Evolutionary conservation across 805 yeast species (phyloP).

Genomic region (Lipomyces yamadae): DNA sequence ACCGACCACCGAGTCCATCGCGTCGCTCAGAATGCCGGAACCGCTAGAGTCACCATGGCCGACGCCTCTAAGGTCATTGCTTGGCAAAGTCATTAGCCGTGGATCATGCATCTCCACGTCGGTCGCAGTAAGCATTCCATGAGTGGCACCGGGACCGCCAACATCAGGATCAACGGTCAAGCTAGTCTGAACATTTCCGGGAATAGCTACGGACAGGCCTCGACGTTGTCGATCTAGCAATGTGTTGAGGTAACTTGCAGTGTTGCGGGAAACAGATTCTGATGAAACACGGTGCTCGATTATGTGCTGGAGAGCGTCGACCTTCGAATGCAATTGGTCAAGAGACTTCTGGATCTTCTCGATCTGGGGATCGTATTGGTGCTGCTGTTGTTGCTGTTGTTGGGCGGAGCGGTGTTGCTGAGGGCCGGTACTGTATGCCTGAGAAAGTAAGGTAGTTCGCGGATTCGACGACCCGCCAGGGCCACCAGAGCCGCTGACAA

Average conservation of each 20-base stretch:
- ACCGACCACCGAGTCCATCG: constrained; percentile 12
- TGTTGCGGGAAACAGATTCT: constrained; percentile 16
- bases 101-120: constrained; percentile 36
- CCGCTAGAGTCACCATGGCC: constrained; percentile 3
- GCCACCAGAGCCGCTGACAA: constrained; percentile 15
- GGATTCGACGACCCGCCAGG: constrained; percentile 20
- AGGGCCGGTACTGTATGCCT: constrained; percentile 13
- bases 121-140: constrained; percentile 15
- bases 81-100: constrained; percentile 24
- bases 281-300: constrained; percentile 28
- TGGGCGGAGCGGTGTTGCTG: constrained; percentile 36
- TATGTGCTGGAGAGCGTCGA: constrained; percentile 40
- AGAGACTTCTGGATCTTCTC: constrained; percentile 36
- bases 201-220: constrained; percentile 3
- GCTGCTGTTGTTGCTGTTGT: constrained; percentile 44
- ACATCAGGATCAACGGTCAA: constrained; percentile 19
- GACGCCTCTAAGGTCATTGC: neutral
- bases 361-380: constrained; percentile 36
- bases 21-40: constrained; percentile 6
- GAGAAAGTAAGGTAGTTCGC: constrained; percentile 12
- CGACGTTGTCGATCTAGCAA: constrained; percentile 15
- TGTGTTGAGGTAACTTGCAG: constrained; percentile 16
- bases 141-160: constrained; percentile 15
- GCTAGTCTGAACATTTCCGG: constrained; percentile 4
- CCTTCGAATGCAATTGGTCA: constrained; percentile 42